These are phyloP conservation scores for Chaetoceros tenuissimus DNA, from an alignment of 108 stramenopile genomes.

Conservation along the genomic window DNA sequence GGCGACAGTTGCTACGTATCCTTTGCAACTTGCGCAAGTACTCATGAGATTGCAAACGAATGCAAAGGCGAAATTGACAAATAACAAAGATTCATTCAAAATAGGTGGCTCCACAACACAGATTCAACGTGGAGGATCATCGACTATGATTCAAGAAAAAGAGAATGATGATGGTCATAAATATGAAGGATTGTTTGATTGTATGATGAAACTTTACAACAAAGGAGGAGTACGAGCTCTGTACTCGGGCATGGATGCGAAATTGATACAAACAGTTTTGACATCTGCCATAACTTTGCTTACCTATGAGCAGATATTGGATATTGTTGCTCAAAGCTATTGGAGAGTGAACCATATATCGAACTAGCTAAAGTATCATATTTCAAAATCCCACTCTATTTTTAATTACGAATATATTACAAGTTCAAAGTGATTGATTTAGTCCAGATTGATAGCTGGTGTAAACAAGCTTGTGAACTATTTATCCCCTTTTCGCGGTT, in stretches of 20 bases:
- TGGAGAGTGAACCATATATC: neutral
- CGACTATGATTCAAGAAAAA: neutral
- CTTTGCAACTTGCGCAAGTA: constrained; percentile 73
- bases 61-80: constrained; percentile 5
- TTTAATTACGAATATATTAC: too few relatives aligned
- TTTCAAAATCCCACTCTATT: too few relatives aligned
- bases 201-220: constrained; percentile 51
- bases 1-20: constrained; percentile 86
- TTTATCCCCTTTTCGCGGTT: too few relatives aligned
- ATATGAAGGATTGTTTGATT: constrained; percentile 63
- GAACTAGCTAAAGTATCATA: too few relatives aligned
- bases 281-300: constrained; percentile 83
- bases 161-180: neutral
- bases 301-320: constrained; percentile 82
- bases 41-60: constrained; percentile 43
- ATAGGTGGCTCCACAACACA: neutral
- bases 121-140: neutral
- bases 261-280: constrained; percentile 85
- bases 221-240: constrained; percentile 51
- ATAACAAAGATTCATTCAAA: neutral
- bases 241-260: constrained; percentile 87
- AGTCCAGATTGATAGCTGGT: too few relatives aligned
- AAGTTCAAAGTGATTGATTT: too few relatives aligned
- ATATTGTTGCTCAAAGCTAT: constrained; percentile 23
- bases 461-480: too few relatives aligned